These are phyloP conservation scores for Blattamonas nauphoetae DNA, from an alignment of 78 protist species.

Conservation along the genomic window DNA sequence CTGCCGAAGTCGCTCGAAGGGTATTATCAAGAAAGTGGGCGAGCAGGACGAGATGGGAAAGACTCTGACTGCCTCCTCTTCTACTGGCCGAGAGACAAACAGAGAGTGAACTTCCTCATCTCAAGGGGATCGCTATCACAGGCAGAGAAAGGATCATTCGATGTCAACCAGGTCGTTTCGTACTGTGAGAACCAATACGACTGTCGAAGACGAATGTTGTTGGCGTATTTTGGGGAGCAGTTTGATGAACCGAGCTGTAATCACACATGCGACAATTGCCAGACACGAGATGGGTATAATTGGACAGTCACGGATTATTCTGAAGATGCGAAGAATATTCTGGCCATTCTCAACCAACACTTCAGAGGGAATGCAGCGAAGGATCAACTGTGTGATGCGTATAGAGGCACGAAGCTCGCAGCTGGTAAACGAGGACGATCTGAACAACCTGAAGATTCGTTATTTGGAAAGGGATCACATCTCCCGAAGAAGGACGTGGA, in stretches of 20 bases:
- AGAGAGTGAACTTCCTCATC: not conserved
- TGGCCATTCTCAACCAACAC: too few species aligned
- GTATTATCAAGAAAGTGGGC: constrained; percentile 77
- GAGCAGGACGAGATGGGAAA: constrained; percentile 79
- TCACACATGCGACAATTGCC: constrained; percentile 42
- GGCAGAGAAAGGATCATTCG: not conserved
- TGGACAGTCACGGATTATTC: not conserved
- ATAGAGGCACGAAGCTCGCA: too few species aligned
- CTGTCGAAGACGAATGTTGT: constrained; percentile 30
- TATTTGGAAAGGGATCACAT: too few species aligned
- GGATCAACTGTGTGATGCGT: too few species aligned
- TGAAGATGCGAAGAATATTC: not conserved
- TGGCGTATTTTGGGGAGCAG: constrained; percentile 28
- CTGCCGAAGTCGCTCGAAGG: constrained; percentile 91
- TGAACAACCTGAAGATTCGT: too few species aligned
- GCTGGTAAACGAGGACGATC: too few species aligned
- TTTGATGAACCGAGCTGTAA: constrained; percentile 8
- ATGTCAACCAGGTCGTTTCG: constrained; percentile 8
- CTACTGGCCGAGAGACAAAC: constrained; percentile 22
- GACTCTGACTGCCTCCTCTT: constrained; percentile 27
- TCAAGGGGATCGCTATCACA: not conserved
- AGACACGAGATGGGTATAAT: not conserved
- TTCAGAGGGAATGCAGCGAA: too few species aligned
- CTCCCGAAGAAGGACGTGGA: too few species aligned
- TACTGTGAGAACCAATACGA: constrained; percentile 36